Evolutionary conservation across 768 basidiomycete species (phyloP).

Genomic region (Boletus subparvulus): DNA sequence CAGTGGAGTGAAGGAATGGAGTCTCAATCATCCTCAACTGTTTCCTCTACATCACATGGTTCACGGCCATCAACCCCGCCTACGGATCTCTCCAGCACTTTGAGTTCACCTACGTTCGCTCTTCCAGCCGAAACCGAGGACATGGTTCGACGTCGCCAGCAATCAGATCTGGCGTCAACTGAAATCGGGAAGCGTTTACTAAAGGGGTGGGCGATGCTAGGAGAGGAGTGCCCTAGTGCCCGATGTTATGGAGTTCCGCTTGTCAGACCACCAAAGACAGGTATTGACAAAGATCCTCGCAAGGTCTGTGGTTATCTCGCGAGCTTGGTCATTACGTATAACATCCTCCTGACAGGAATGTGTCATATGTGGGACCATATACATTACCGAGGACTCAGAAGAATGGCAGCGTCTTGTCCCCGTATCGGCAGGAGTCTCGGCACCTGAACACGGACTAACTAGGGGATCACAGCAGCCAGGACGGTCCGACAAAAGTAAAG

Average conservation of each 20-base stretch:
- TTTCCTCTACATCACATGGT: slow-evolving; percentile 48
- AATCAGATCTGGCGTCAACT: slow-evolving; percentile 77
- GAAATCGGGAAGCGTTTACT: slow-evolving; percentile 78
- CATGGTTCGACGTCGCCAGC: slow-evolving; percentile 65
- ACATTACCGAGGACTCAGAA: slow-evolving; percentile 53
- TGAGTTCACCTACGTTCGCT: slow-evolving; percentile 63
- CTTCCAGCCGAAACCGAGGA: slow-evolving; percentile 67
- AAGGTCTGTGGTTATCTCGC: slow-evolving; percentile 47
- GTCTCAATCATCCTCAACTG: slow-evolving; percentile 38
- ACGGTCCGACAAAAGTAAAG: slow-evolving; percentile 10
- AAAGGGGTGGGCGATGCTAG: slow-evolving; percentile 89
- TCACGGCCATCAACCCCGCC: slow-evolving; percentile 76
- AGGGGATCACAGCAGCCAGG: slow-evolving; percentile 5
- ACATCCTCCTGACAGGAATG: slow-evolving; percentile 57
- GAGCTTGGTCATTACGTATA: not conserved
- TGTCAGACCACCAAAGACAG: slow-evolving; percentile 68
- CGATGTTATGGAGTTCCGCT: slow-evolving; percentile 82
- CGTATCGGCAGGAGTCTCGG: slow-evolving; percentile 11
- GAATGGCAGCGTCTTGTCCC: slow-evolving; percentile 49
- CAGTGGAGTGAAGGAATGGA: slow-evolving; percentile 22
- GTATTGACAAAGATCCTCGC: slow-evolving; percentile 58
- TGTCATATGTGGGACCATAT: slow-evolving; percentile 68
- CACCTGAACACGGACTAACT: slow-evolving; percentile 2
- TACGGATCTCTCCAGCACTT: slow-evolving; percentile 65
- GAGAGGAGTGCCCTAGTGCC: slow-evolving; percentile 72